Base-by-base conservation (phyloP, 495 filamentous ascomycete species). In the Hypomontagnella monticulosa region DNA sequence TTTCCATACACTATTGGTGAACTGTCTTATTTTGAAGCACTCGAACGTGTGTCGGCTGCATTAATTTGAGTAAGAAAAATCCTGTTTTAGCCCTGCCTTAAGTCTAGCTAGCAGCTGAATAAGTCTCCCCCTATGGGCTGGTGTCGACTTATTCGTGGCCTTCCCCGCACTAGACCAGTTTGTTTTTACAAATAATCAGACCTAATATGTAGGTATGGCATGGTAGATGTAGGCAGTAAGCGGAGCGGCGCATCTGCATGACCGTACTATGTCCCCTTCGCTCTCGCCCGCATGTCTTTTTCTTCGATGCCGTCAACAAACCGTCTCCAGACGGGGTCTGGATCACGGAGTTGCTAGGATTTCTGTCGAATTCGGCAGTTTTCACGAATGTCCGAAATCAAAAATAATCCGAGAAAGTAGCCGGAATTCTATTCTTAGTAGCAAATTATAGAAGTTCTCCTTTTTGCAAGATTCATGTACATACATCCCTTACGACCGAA, bases 21-120 rank as follows among this genome's bases (percentile, higher is more conserved):
- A 55, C 40, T 48, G 32, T 54, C 30, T 40, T 14, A 42, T 41
- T 54, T 54, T 33, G 20, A 60, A 42, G 41, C 38, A 46, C 53
- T 50, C 41, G 42, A 56, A 36, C 27, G 7, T 52, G 52, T 16
- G 58, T 27, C 47, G 58, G 42, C 38, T 57, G 23, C 52, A 46
- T 38, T 40, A 46, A 41, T 56, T 19, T 43, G 40, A 33, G 42
- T 49, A 27, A 46, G 18, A 16, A 44, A 69, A 69, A 63, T 55
- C 60, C 56, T 59, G 66, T 56, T 69, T 64, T 53, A 43, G 59
- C 30, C 37, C 33, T 49, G 18, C 54, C 36, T 46, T 19, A 30
- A 50, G 51, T 12, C 43, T 50, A 58, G n/a, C 44, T 56, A 57
- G 61, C 66, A 69, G 66, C 66, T 64, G 60, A 64, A 47, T 49